Evolutionary conservation across 2,329 filamentous ascomycete genomes (phyloP), one percentile per base, ranked within the genome.

Genomic region (Drechslerella stenobrocha): DNA sequence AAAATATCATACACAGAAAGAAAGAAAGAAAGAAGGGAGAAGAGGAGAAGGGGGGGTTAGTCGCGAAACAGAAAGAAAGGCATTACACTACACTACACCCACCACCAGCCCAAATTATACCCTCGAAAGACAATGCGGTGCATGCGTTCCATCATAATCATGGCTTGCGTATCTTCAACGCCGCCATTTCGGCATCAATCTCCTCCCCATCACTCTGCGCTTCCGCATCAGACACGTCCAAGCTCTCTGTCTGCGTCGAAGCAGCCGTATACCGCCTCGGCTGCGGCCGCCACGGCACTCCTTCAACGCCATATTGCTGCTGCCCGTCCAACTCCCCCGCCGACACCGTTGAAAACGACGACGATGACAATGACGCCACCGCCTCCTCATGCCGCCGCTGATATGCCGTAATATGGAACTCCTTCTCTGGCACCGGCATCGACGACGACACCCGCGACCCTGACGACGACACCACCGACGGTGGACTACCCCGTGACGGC

Each of bases 351-450:
- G 28, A 30, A 5, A 5, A 30, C 28, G 28, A 30, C 37, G 37
- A 42, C 37, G 13, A 4, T 22, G 53, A 66, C 26, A 18, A n/a
- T n/a, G n/a, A 47, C 24, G 20, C 20, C 23, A 23, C 18, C 18
- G n/a, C 22, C 47, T 35, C 35, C 50, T 67, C 63, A 11, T 67
- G 40, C 23, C 55, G 37, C 32, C 55, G 45, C 23, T 60, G 56
- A 28, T 52, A 34, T 55, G 70, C 70, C 52, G 70, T 57, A 13
- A 64, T 65, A 48, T 71, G 69, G 47, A 66, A 70, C 50, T 66
- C 66, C 61, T 69, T 67, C 60, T 70, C 69, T 37, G 70, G 70
- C 32, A 70, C 70, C 37, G 63, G 67, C 63, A 71, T 70, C 53
- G 70, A 71, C 56, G 65, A 70, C 7, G 70, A 70, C 34, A 70